phyloP scores from a whole-genome alignment of 2,329 filamentous ascomycete genomes.

The Xylaria sp. region DNA sequence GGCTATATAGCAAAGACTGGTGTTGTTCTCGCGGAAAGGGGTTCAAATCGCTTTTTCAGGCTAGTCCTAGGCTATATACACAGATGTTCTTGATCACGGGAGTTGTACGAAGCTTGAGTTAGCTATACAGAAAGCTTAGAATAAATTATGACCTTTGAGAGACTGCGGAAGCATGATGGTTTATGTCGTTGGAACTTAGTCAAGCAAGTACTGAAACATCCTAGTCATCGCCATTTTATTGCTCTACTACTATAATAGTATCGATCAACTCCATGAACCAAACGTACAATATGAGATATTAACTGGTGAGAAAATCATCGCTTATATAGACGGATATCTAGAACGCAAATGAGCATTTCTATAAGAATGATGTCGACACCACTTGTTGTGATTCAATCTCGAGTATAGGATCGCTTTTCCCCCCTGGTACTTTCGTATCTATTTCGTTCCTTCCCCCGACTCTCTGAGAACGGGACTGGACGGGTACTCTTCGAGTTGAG shows the following conservation, averaged over 20 bases:
- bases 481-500: no score
- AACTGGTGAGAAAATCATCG: no score
- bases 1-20: no score
- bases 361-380: neutral
- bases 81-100: no score
- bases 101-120: neutral
- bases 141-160: neutral
- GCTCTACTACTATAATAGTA: neutral
- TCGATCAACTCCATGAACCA: neutral
- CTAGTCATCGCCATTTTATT: neutral
- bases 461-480: neutral
- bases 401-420: neutral
- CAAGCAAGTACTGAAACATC: neutral
- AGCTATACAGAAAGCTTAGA: no score
- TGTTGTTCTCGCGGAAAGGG: no score
- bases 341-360: neutral
- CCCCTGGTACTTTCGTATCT: neutral
- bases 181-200: neutral
- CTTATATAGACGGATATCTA: neutral
- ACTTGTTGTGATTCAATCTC: neutral
- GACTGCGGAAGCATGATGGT: neutral
- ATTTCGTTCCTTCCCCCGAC: neutral
- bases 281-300: no score
- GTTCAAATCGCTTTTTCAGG: no score
- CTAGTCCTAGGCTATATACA: no score